Evolutionary conservation across 2,329 filamentous ascomycete species (phyloP).

Genomic region (Microascus cirrosus): DNA sequence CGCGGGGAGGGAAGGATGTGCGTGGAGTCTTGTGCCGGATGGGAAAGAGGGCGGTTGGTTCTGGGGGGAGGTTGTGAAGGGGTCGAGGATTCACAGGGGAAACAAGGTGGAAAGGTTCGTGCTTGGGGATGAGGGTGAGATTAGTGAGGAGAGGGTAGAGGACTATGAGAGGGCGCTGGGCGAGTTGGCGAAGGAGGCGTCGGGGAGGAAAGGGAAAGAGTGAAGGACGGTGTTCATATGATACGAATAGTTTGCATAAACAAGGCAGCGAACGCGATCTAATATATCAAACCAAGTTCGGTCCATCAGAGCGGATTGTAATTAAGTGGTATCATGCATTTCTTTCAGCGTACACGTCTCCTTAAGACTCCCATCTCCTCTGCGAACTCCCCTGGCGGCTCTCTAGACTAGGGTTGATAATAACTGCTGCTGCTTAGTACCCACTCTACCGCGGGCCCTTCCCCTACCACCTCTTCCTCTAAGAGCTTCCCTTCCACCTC

Average conservation of each 20-base stretch:
- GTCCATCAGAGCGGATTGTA: neutral
- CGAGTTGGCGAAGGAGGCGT: conserved; percentile 50
- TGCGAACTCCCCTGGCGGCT: neutral
- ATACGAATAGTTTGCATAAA: neutral
- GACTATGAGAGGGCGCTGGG: conserved; percentile 47
- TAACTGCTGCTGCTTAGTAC: neutral
- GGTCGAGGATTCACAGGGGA: conserved; percentile 33
- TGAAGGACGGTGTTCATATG: neutral
- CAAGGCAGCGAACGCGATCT: neutral
- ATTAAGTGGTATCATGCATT: neutral
- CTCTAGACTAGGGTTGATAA: neutral
- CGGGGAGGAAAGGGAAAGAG: conserved; percentile 1
- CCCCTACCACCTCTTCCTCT: neutral
- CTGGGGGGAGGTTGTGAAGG: conserved; percentile 65
- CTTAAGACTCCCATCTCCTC: neutral
- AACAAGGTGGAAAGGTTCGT: conserved; percentile 36
- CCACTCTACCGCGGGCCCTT: neutral
- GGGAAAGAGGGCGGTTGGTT: conserved; percentile 78
- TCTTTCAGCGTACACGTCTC: neutral
- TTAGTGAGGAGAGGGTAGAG: conserved; percentile 32
- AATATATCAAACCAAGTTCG: neutral
- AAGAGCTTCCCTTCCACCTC: neutral
- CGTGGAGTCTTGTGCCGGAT: conserved; percentile 79
- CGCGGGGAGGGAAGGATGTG: conserved; percentile 62
- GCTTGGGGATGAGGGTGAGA: conserved; percentile 21